Conservation (phyloP, 306 rosid species). For the Geum urbanum region DNA sequence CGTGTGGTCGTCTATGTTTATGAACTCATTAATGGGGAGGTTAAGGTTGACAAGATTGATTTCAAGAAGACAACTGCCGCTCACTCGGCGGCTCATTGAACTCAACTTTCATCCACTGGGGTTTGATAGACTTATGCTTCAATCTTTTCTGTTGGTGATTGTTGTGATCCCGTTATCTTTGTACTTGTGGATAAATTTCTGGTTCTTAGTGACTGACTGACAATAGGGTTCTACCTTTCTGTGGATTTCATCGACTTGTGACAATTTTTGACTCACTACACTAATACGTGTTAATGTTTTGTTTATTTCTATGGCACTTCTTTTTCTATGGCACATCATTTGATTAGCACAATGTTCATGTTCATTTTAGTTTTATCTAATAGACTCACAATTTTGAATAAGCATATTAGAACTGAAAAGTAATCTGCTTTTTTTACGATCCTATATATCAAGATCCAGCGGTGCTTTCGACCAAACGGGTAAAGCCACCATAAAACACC, state of each 20-base stretch:
- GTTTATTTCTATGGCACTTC: background rate
- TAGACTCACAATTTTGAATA: too few relatives aligned
- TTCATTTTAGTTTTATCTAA: too few relatives aligned
- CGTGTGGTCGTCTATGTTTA: slow-evolving; percentile 97
- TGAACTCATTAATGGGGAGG: slow-evolving; percentile 95
- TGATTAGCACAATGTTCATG: too few relatives aligned
- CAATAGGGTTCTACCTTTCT: slow-evolving; percentile 13
- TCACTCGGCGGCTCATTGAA: slow-evolving; percentile 63
- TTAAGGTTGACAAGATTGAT: slow-evolving; percentile 98
- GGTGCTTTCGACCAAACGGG: too few relatives aligned
- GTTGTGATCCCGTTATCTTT: slow-evolving; percentile 10
- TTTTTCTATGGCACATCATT: too few relatives aligned
- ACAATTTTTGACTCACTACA: too few relatives aligned
- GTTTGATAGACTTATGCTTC: slow-evolving; percentile 9
- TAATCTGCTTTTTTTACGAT: too few relatives aligned
- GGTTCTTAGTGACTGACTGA: slow-evolving; percentile 27
- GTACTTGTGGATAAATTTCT: slow-evolving; percentile 17
- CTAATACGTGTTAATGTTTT: background rate
- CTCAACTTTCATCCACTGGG: background rate
- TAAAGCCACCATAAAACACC: too few relatives aligned
- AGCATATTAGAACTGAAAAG: too few relatives aligned
- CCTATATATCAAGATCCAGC: too few relatives aligned
- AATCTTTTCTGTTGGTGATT: slow-evolving; percentile 11
- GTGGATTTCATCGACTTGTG: slow-evolving; percentile 25
- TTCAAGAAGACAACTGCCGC: slow-evolving; percentile 84